Evolutionary conservation across 345 rosid species (phyloP), one percentile per base, ranked within the genome.

Genomic region (Euphorbia pulcherrima): DNA sequence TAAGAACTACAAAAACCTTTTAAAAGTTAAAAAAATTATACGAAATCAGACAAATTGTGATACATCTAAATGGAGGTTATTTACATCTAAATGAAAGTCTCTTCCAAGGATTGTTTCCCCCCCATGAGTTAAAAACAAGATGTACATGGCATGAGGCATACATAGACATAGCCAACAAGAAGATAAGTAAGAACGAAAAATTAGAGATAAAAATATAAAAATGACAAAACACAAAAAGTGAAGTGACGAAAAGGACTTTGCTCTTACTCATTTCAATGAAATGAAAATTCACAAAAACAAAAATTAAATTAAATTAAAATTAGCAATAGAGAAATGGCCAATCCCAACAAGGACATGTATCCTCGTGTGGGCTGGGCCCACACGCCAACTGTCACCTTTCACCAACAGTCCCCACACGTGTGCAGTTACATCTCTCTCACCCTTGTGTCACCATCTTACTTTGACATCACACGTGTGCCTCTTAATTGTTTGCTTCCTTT

Each of bases 391-490:
- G 72, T 70, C 80, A 69, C 67, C 44, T 27, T 39, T 70, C 75
- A 17, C 29, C n/a, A 17, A 50, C 39, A 62, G 52, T 23, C 69
- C 37, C 27, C 52, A 60, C 67, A 62, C 69, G 69, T 50, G 69
- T 71, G 74, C 75, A 57, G 46, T 30, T 33, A 33, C 16, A n/a
- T n/a, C 35, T 26, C 60, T 6, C 18, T 28, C 26, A 18, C 20
- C 16, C 20, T 57, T 57, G 65, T 70, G 65, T 70, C 61, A 18
- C 55, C 28, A n/a, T 70, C 54, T n/a, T 24, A 27, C 24, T 13
- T 8, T n/a, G 21, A 35, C 74, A 64, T 50, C 78, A 68, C 85
- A 74, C 83, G 81, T 72, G 79, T 75, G 81, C 56, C 10, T 60
- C 39, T 54, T 62, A 27, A 35, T 1, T 1, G 40, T 6, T 29